A percentile compares a stretch with the other conserved stretches of the same genome.
Conservation (phyloP, 352 stramenopile genomes). For the Phytophthora aleatoria region DNA sequence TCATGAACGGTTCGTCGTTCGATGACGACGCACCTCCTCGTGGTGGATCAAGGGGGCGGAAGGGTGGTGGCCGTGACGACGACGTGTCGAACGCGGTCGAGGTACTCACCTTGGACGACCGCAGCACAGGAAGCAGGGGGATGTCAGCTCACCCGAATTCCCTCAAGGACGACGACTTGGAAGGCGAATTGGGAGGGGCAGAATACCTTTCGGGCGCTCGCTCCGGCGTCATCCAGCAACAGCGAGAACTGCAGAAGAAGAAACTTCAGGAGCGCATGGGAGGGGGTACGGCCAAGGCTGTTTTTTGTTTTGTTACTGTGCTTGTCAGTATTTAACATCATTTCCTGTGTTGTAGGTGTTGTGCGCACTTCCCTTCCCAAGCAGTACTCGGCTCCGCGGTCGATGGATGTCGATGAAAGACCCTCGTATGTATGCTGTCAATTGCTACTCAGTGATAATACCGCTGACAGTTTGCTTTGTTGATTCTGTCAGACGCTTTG, state of each 20-base stretch:
- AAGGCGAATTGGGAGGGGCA: slow-evolving; percentile 48
- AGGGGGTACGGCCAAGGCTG: slow-evolving; percentile 44
- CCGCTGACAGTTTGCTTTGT: background rate
- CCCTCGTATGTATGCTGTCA: slow-evolving; percentile 63
- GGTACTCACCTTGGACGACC: slow-evolving; percentile 65
- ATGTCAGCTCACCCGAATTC: slow-evolving; percentile 70
- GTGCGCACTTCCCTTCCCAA: slow-evolving; percentile 75
- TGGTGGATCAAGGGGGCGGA: slow-evolving; percentile 18
- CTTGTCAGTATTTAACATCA: too few relatives aligned
- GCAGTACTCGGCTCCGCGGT: slow-evolving; percentile 78
- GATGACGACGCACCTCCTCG: slow-evolving; percentile 56
- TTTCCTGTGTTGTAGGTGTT: slow-evolving; percentile 45
- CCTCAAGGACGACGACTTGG: slow-evolving; percentile 81
- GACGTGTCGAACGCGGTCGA: slow-evolving; percentile 64
- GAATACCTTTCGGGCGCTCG: slow-evolving; percentile 70
- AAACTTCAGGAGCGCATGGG: slow-evolving; percentile 86
- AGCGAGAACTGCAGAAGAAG: slow-evolving; percentile 87
- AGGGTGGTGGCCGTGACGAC: slow-evolving; percentile 40
- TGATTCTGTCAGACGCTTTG: slow-evolving; percentile 56
- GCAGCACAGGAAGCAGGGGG: slow-evolving; percentile 27
- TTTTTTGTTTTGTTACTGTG: background rate
- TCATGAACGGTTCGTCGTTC: slow-evolving; percentile 83
- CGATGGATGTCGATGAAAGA: slow-evolving; percentile 79
- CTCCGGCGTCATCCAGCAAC: slow-evolving; percentile 83
- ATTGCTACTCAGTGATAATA: background rate